Evolutionary conservation across 169 alveolate species (phyloP), one percentile per base, ranked within the genome.

Genomic region (Plasmodium inui): DNA sequence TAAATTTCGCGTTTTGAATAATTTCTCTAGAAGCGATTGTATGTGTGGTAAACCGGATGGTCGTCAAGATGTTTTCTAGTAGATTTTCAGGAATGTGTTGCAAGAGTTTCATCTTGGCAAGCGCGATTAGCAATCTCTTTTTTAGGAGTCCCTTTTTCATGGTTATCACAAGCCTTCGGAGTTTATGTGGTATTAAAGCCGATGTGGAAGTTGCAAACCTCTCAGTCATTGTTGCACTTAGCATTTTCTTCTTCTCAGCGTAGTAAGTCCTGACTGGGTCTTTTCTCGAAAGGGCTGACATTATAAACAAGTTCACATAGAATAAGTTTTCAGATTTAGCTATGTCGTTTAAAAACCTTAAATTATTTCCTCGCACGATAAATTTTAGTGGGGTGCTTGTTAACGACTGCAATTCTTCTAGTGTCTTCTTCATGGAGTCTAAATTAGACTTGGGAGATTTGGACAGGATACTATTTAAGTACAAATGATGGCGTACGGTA

Each of bases 21-120:
- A 96, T 92, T 67, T 94, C 96, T 73, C 90, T 89, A 9, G 94
- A 79, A 41, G 98, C 98, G 17, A 96, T 92, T 0, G 97, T 82
- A 79, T 96, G 98, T 3, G 98, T 96, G 19, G 96, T 96, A 55
- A 96, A 96, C 14, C 95, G 95, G 41, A 96, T 95, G 41, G 97
- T 53, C 41, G 96, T 74, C 10, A 88, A 70, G 1, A 96, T 96
- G 55, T 95, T 93, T 83, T 95, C 93, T 32, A 96, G 88, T 39
- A 96, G 44, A 50, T 95, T 83, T 1, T 83, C 78, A 57, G 96
- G 96, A 37, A 96, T 82, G 92, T 95, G 92, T 55, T 95, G 95
- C 82, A 95, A 82, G 32, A 96, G 78, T 72, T 95, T 89, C 50
- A 83, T 83, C 55, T 95, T 96, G 14, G 97, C 95, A 79, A 92